Conservation (phyloP, 2,329 filamentous ascomycete species). For the Ceratocystis alfenasii region DNA sequence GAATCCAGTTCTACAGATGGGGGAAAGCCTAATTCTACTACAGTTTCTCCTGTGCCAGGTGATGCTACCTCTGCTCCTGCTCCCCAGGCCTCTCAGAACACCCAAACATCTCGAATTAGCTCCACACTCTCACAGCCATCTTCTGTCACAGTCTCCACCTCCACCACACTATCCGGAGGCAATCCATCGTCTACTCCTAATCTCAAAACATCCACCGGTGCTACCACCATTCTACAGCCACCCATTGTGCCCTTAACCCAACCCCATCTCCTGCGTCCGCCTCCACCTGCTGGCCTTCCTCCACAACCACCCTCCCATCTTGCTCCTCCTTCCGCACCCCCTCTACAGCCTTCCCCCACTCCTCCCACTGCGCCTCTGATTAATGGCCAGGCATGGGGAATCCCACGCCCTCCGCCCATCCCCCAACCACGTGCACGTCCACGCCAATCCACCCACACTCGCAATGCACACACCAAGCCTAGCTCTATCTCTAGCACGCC, state of each 20-base stretch:
- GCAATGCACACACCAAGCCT: neutral
- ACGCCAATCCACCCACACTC: neutral
- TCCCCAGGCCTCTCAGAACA: neutral
- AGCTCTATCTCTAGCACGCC: neutral
- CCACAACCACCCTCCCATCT: neutral
- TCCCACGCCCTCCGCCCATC: conserved; percentile 13
- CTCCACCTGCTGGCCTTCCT: conserved; percentile 18
- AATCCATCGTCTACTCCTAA: neutral
- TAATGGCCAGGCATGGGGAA: conserved; percentile 19
- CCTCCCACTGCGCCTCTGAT: conserved; percentile 7
- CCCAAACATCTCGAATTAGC: neutral
- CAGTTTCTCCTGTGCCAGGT: neutral
- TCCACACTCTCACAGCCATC: neutral
- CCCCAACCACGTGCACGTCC: conserved; percentile 4
- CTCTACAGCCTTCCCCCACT: neutral
- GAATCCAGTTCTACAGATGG: neutral
- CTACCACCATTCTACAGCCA: conserved; percentile 13
- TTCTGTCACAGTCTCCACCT: neutral
- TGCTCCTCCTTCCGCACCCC: neutral
- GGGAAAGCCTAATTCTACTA: neutral
- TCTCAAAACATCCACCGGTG: neutral
- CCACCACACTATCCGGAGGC: neutral
- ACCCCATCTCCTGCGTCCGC: conserved; percentile 16
- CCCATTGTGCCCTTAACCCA: conserved; percentile 15
- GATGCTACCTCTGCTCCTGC: neutral